phyloP scores from a whole-genome alignment of 169 alveolate species.

The Babesia caballi region DNA sequence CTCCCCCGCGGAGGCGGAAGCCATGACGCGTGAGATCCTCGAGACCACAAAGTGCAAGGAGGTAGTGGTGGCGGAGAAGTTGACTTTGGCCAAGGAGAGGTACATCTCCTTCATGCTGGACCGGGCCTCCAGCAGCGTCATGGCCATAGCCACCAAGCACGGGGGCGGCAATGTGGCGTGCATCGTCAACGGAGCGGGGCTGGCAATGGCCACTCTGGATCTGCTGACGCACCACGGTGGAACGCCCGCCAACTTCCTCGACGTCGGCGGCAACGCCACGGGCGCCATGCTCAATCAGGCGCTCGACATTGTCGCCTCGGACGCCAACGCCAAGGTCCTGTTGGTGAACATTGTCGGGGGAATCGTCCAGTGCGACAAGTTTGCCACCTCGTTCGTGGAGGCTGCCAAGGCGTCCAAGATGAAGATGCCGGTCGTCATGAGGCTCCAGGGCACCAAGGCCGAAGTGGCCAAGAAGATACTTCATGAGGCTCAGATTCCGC shows the following conservation, averaged over 20 bases:
- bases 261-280: constrained; percentile 95
- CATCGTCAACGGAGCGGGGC: constrained; percentile 98
- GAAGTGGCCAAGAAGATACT: constrained; percentile 86
- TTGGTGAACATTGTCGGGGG: constrained; percentile 96
- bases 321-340: constrained; percentile 86
- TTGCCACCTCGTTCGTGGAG: constrained; percentile 85
- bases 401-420: constrained; percentile 81
- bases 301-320: constrained; percentile 82
- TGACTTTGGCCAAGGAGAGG: constrained; percentile 92
- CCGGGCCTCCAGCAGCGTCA: constrained; percentile 86
- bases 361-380: constrained; percentile 89
- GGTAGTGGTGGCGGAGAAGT: constrained; percentile 81
- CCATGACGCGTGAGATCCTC: constrained; percentile 66
- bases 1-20: constrained; percentile 77
- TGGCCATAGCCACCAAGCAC: constrained; percentile 78
- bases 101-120: constrained; percentile 91
- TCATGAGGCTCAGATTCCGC: constrained; percentile 77
- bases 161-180: constrained; percentile 93
- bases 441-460: constrained; percentile 92
- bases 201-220: constrained; percentile 98
- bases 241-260: constrained; percentile 94
- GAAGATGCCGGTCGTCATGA: constrained; percentile 87
- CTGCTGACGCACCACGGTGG: constrained; percentile 86
- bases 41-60: constrained; percentile 48
- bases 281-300: constrained; percentile 88